A percentile compares a stretch with the other conserved stretches of the same genome.
phyloP scores from a whole-genome alignment of 2,329 filamentous ascomycete genomes.

The Colletotrichum plurivorum region DNA sequence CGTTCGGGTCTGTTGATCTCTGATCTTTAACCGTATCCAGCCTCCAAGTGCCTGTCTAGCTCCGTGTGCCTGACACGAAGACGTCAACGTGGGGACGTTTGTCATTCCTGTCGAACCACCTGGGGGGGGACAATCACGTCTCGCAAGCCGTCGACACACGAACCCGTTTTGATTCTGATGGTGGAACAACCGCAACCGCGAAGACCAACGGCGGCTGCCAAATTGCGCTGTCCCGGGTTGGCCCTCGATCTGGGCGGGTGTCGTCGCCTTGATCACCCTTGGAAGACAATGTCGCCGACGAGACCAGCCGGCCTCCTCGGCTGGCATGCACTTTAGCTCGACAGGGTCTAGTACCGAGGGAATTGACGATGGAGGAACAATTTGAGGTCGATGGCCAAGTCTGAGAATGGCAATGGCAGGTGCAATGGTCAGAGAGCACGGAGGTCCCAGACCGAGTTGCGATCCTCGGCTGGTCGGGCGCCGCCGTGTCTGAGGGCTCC shows the following conservation, averaged over 20 bases:
- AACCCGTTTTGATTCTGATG: conserved; percentile 17
- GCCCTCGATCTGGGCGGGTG: not conserved
- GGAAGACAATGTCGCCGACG: not conserved
- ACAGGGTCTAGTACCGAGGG: conserved; percentile 5
- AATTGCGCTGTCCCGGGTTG: not conserved
- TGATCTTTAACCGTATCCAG: conserved; percentile 29
- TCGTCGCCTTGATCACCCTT: not conserved
- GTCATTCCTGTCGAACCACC: conserved; percentile 24
- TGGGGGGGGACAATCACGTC: conserved; percentile 14
- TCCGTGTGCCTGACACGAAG: conserved; percentile 25
- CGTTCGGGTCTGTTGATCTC: conserved; percentile 23
- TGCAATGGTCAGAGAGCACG: not conserved
- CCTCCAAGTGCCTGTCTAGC: conserved; percentile 1
- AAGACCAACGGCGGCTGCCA: not conserved
- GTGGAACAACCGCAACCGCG: conserved; percentile 8
- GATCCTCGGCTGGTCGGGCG: conserved; percentile 30
- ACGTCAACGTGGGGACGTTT: conserved; percentile 35
- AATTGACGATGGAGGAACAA: conserved; percentile 3
- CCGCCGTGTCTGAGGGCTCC: conserved; percentile 37
- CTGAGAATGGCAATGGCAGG: conserved; percentile 16
- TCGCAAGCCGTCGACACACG: conserved; percentile 3
- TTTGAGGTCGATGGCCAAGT: conserved; percentile 1
- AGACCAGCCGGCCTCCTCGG: not conserved
- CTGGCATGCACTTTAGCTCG: conserved; percentile 14
- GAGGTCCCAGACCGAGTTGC: conserved; percentile 26